A percentile compares a stretch with the other conserved stretches of the same genome.
Conservation (phyloP, 805 yeast species). For the Naumovozyma baii region DNA sequence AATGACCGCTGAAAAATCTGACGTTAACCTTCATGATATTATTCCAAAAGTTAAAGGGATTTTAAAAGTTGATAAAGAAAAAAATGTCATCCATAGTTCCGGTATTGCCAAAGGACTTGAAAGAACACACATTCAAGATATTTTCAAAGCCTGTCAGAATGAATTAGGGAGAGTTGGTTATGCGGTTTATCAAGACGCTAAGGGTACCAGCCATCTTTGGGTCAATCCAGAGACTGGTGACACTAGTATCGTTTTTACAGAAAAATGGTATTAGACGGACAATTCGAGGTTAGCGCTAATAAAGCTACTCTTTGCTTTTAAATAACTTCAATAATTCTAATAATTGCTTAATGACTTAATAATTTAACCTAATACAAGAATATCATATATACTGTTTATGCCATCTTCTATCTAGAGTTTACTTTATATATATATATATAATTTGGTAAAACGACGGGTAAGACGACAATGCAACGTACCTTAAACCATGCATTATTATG, state of each 20-base stretch:
- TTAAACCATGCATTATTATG: too few relatives aligned
- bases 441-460: too few relatives aligned
- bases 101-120: conserved; percentile 20
- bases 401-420: too few relatives aligned
- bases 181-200: conserved; percentile 15
- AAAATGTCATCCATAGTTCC: conserved; percentile 20
- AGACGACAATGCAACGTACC: too few relatives aligned
- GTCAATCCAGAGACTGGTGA: background rate
- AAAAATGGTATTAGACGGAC: conserved; percentile 80
- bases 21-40: background rate
- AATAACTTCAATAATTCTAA: too few relatives aligned
- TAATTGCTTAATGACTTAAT: too few relatives aligned
- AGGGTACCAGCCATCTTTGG: background rate
- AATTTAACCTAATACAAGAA: too few relatives aligned
- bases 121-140: conserved; percentile 15
- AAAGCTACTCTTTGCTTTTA: too few relatives aligned
- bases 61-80: conserved; percentile 22
- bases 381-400: too few relatives aligned
- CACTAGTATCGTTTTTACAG: conserved; percentile 40
- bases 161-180: conserved; percentile 24
- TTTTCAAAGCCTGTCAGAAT: conserved; percentile 14
- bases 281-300: too few relatives aligned
- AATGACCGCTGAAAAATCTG: background rate
- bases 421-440: too few relatives aligned
- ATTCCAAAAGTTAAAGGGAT: conserved; percentile 22